Base-by-base conservation (phyloP, 805 yeast species). In the Candida maesae region DNA sequence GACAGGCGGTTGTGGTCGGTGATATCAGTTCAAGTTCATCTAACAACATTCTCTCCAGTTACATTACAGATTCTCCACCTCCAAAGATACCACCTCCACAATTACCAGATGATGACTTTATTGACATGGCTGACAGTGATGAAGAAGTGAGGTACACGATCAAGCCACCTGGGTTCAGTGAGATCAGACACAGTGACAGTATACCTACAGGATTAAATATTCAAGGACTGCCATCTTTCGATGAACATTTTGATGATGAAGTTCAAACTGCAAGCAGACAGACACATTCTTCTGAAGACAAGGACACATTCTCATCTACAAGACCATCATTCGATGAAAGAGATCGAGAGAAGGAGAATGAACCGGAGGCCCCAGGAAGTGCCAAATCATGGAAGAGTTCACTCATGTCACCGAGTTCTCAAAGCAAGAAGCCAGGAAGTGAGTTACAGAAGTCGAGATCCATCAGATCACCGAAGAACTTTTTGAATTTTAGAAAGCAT, bases 401-500 rank as follows among this genome's bases (percentile, higher is more conserved):
- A 8, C 19, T 47, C 15, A 24, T 45, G 34, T 45, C 53, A 3
- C 50, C 53, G 32, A 21, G 12, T 14, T 17, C 31, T 31, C 21
- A 36, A 11, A 21, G n/a, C n/a, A 41, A 41, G 33, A 36, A 32
- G 21, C 28, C 32, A 6, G 35, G 30, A 19, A 18, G 11, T 6
- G 30, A 32, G 13, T 23, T 40, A 13, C 46, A 37, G 27, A 50
- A 50, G 27, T 35, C 52, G 2, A 51, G 38, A 42, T 48, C 58
- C 5, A 49, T 55, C 12, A 50, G 53, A 39, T 55, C 61, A 5
- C 61, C 61, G 35, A 57, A 55, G 43, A 47, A 38, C 21, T 54
- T 57, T 40, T 39, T 56, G 17, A 52, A 41, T 19, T 45, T 49
- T 30, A 41, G 51, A 39, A 55, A 55, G 37, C 60, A 57, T 35